Conservation (phyloP, 805 yeast species). For the Starmera caribaea region DNA sequence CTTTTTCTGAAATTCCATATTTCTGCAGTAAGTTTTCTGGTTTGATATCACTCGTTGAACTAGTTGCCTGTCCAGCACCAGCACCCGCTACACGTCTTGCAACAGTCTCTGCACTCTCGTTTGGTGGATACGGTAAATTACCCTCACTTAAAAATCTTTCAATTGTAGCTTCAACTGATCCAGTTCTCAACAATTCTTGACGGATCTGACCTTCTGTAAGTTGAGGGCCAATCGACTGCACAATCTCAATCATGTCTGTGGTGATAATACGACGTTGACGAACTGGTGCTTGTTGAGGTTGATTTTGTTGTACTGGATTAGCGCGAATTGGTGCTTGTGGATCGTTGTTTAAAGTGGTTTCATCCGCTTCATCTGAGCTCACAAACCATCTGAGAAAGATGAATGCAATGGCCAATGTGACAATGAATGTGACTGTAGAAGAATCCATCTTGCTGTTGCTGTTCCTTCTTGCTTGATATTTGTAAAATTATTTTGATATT, state of each 20-base stretch:
- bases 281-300: slow-evolving; percentile 6
- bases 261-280: slow-evolving; percentile 40
- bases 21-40: slow-evolving; percentile 28
- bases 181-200: slow-evolving; percentile 63
- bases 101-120: slow-evolving; percentile 11
- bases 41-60: slow-evolving; percentile 13
- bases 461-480: not conserved
- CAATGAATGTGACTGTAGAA: slow-evolving; percentile 42
- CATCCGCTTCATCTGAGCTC: slow-evolving; percentile 35
- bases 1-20: slow-evolving; percentile 28
- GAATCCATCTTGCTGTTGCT: slow-evolving; percentile 29
- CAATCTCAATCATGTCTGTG: slow-evolving; percentile 74
- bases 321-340: slow-evolving; percentile 1
- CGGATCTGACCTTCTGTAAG: slow-evolving; percentile 62
- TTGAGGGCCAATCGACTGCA: slow-evolving; percentile 72
- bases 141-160: slow-evolving; percentile 59
- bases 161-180: slow-evolving; percentile 74
- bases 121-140: slow-evolving; percentile 48
- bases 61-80: slow-evolving; percentile 11
- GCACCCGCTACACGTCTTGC: slow-evolving; percentile 3
- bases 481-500: not conserved
- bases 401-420: slow-evolving; percentile 41
- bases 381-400: slow-evolving; percentile 59
- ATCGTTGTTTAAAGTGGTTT: slow-evolving; percentile 1
- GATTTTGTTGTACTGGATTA: slow-evolving; percentile 2